These are phyloP conservation scores for Aechmea fasciata DNA, from an alignment of 176 grass and related monocot genomes.

Conservation along the genomic window DNA sequence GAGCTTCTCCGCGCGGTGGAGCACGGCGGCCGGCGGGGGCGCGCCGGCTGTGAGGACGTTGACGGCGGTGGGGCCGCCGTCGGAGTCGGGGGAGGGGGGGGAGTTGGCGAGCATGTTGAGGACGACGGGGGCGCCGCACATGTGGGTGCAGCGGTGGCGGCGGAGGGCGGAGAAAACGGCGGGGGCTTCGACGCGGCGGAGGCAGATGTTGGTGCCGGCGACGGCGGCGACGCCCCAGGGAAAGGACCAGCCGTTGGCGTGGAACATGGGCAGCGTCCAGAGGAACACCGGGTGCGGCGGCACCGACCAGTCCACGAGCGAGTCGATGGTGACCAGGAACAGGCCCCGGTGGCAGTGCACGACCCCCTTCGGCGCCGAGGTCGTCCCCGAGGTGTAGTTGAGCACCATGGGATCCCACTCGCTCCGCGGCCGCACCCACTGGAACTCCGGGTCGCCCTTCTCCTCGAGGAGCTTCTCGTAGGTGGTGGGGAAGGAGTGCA, in stretches of 20 bases:
- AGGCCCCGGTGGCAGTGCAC: conserved; percentile 80
- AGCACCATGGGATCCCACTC: conserved; percentile 86
- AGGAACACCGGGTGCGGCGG: conserved; percentile 50
- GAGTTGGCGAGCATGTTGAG: conserved; percentile 89
- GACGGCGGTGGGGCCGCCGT: conserved; percentile 15
- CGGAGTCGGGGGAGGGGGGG: conserved; percentile 1
- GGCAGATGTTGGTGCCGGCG: conserved; percentile 72
- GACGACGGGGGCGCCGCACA: conserved; percentile 83
- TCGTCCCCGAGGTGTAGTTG: conserved; percentile 94
- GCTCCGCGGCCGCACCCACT: conserved; percentile 51
- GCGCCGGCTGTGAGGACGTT: conserved; percentile 60
- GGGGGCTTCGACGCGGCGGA: conserved; percentile 47
- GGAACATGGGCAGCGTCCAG: conserved; percentile 92
- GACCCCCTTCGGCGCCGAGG: conserved; percentile 76
- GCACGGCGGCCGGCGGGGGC: conserved; percentile 55
- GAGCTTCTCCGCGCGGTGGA: conserved; percentile 45
- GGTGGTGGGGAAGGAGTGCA: conserved; percentile 10
- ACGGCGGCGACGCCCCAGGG: conserved; percentile 71
- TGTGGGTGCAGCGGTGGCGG: conserved; percentile 35
- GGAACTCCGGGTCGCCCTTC: conserved; percentile 47
- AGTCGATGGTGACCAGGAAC: conserved; percentile 39
- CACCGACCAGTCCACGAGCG: conserved; percentile 44
- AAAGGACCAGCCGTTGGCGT: conserved; percentile 86
- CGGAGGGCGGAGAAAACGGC: conserved; percentile 41
- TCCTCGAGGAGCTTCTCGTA: conserved; percentile 58